Conservation (phyloP, 805 yeast genomes). For the Pichia phayaonensis region DNA sequence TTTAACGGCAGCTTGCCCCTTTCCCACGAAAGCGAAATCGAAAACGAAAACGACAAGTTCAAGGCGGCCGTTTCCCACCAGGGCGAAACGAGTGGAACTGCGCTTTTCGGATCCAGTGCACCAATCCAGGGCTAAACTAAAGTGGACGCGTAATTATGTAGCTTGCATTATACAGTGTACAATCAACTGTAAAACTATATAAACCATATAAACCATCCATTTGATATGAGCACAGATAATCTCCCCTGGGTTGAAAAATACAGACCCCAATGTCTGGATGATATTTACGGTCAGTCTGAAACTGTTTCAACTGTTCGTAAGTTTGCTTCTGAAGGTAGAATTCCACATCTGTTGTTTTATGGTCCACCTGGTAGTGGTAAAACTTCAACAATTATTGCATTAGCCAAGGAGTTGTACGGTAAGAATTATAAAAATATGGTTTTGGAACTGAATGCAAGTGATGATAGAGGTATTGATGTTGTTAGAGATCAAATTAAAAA, state of each 20-base stretch:
- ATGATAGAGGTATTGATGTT: conserved; percentile 95
- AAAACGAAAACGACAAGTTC: not conserved
- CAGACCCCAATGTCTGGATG: conserved; percentile 77
- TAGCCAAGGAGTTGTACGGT: conserved; percentile 85
- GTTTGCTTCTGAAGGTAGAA: conserved; percentile 72
- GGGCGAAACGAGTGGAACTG: not conserved
- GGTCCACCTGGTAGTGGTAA: conserved; percentile 96
- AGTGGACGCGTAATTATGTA: not conserved
- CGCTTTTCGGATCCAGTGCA: conserved; percentile 7
- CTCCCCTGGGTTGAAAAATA: conserved; percentile 95
- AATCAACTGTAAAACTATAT: too few relatives aligned
- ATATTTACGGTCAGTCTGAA: conserved; percentile 86
- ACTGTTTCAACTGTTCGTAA: conserved; percentile 78
- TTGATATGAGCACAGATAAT: conserved; percentile 31
- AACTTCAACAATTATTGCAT: conserved; percentile 80
- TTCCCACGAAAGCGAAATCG: not conserved
- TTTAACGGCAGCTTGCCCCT: not conserved
- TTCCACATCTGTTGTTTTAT: conserved; percentile 89
- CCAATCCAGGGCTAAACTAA: not conserved
- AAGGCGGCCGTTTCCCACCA: not conserved
- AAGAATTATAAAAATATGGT: conserved; percentile 78
- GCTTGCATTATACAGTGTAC: too few relatives aligned
- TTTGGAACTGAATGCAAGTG: conserved; percentile 90
- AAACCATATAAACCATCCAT: too few relatives aligned
- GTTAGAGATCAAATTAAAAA: conserved; percentile 96